Evolutionary conservation across 805 yeast species (phyloP).

Genomic region (Crinitomyces ghanaensis): DNA sequence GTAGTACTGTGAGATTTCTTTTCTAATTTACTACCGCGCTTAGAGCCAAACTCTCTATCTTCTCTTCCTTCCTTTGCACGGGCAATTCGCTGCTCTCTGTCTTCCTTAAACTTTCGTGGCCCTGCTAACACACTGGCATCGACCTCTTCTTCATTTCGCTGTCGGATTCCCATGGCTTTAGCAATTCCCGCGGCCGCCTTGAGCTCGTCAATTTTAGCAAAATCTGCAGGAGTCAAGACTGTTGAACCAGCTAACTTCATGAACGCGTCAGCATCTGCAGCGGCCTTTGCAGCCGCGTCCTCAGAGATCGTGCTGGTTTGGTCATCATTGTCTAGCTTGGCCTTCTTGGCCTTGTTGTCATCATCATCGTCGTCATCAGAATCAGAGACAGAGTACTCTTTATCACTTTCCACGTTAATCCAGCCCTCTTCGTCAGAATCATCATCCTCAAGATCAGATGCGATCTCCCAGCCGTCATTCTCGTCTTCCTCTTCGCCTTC

Average conservation of each 20-base stretch:
- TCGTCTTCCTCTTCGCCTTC: slow-evolving; percentile 46
- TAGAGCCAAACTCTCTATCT: slow-evolving; percentile 84
- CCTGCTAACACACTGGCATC: slow-evolving; percentile 74
- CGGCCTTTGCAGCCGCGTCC: slow-evolving; percentile 25
- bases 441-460: slow-evolving; percentile 37
- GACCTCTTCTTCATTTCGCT: slow-evolving; percentile 58
- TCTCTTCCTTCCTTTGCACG: slow-evolving; percentile 84
- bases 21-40: slow-evolving; percentile 60
- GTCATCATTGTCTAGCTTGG: slow-evolving; percentile 13
- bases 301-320: no score
- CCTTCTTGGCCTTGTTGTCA: slow-evolving; percentile 21
- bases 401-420: slow-evolving; percentile 76
- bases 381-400: slow-evolving; percentile 49
- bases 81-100: slow-evolving; percentile 83
- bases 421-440: slow-evolving; percentile 69
- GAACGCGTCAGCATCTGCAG: slow-evolving; percentile 25
- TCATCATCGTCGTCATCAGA: slow-evolving; percentile 35
- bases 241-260: slow-evolving; percentile 57
- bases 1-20: slow-evolving; percentile 79
- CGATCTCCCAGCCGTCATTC: slow-evolving; percentile 49
- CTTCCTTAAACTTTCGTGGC: slow-evolving; percentile 65
- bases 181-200: slow-evolving; percentile 76
- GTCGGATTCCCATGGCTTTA: slow-evolving; percentile 40
- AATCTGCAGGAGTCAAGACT: slow-evolving; percentile 94
- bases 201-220: slow-evolving; percentile 87